Evolutionary conservation across 768 basidiomycete genomes (phyloP), one percentile per base, ranked within the genome.

Genomic region (Rubroboletus satanas): DNA sequence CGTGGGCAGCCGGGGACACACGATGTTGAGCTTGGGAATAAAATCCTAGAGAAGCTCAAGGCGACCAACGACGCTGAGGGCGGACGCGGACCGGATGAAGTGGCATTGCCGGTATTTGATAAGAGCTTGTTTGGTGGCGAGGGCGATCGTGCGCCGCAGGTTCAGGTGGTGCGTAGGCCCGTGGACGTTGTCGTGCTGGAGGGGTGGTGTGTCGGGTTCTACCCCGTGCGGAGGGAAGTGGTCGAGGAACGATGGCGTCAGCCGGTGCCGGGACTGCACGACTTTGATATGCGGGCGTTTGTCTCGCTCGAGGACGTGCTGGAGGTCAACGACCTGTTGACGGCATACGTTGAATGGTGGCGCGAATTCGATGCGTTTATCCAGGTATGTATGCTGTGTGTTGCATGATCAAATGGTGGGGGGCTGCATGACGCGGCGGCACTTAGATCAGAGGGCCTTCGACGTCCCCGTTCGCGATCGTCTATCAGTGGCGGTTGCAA

Each of bases 1-100:
- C 83, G 94, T n/a, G 94, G 94, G 0, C 91, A 87, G 61, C 94
- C 94, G 0, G 94, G 95, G 1, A 98, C 94, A 8, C 94, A 98
- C 66, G 95, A 98, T 66, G 69, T 90, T 31, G 63, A 69, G 2
- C 80, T 97, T 12, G 91, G 88, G 10, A 57, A 75, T 2, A 57
- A 74, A 7, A 63, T 87, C 36, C 65, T 95, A 32, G 57, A 66
- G 10, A 67, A 75, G 6, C 71, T 97, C 51, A 75, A 76, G 63
- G 57, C 42, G 58, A 69, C 80, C 60, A 75, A 78, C 62, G 55
- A 66, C 32, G 14, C 32, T 2, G 31, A 46, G 5, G 23, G 14
- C 4, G 39, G n/a, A 6, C 12, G 15, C 15, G 52, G 38, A 17
- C 26, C 26, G 32, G 44, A 7, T 15, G 18, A 44, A 10, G 73